A percentile compares a stretch with the other conserved stretches of the same genome.
Evolutionary conservation across 768 basidiomycete genomes (phyloP).

Genomic region (Chalciporus pseudorubinellus): DNA sequence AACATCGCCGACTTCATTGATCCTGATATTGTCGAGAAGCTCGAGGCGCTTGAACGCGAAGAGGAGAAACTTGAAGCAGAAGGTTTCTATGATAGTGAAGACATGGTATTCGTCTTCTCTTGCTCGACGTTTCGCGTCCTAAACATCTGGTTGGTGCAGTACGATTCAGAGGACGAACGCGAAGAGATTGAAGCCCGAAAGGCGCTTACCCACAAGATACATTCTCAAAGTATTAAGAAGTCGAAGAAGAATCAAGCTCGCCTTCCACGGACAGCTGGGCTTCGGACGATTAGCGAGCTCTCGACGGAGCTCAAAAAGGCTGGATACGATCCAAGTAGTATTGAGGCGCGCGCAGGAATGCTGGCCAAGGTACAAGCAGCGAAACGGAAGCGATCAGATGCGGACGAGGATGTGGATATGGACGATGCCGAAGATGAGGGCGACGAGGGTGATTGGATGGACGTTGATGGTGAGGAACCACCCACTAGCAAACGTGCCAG

Average conservation of each 20-base stretch:
- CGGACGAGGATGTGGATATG: constrained; percentile 58
- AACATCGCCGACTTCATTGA: constrained; percentile 99
- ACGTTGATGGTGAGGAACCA: constrained; percentile 48
- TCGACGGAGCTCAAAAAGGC: constrained; percentile 79
- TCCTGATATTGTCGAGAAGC: constrained; percentile 93
- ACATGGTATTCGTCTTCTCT: constrained; percentile 55
- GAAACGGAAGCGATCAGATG: constrained; percentile 59
- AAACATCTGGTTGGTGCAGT: constrained; percentile 21
- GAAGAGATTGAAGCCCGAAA: constrained; percentile 63
- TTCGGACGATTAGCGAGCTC: constrained; percentile 69
- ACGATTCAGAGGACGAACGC: constrained; percentile 74
- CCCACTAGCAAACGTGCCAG: constrained; percentile 61
- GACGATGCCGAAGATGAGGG: constrained; percentile 42
- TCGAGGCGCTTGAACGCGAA: constrained; percentile 95
- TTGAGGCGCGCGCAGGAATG: constrained; percentile 85
- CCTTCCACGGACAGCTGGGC: constrained; percentile 71
- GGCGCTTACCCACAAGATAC: constrained; percentile 64
- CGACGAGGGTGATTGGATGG: constrained; percentile 51
- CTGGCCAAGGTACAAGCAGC: constrained; percentile 71
- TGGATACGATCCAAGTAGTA: constrained; percentile 83
- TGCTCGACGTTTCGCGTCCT: not conserved
- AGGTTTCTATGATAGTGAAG: constrained; percentile 92
- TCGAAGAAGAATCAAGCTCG: constrained; percentile 81
- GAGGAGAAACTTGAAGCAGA: constrained; percentile 92
- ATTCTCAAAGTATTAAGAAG: constrained; percentile 78